phyloP scores from a whole-genome alignment of 495 filamentous ascomycete genomes.

The Xanthoparmelia taractica region DNA sequence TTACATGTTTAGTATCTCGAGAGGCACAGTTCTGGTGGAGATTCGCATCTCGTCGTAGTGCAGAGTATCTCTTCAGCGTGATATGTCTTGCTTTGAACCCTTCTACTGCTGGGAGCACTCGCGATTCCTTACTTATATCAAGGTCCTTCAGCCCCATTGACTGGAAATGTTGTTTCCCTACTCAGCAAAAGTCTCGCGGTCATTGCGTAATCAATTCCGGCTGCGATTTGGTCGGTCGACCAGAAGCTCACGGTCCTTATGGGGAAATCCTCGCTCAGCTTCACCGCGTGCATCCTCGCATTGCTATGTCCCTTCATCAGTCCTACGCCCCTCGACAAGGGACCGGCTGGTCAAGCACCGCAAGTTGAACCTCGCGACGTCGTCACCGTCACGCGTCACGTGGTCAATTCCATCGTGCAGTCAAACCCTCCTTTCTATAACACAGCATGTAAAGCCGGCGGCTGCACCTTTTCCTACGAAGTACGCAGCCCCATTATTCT shows the following conservation, averaged over 20 bases:
- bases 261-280: not conserved
- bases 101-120: not conserved
- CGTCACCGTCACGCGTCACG: not conserved
- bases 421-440: not conserved
- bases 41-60: conserved; percentile 3
- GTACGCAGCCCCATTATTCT: not conserved
- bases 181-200: not conserved
- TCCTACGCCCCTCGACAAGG: not conserved
- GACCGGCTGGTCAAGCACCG: not conserved
- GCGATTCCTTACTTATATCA: not conserved
- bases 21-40: not conserved
- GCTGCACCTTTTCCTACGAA: conserved; percentile 1
- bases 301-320: conserved; percentile 1
- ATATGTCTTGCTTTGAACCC: not conserved
- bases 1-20: not conserved
- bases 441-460: not conserved
- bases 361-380: not conserved
- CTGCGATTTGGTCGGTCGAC: not conserved
- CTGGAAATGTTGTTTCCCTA: not conserved
- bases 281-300: not conserved
- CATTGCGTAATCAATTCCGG: not conserved
- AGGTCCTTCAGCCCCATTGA: not conserved
- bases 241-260: not conserved
- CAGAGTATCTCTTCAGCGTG: not conserved
- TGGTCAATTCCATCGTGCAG: not conserved